phyloP scores from a whole-genome alignment of 352 stramenopile genomes.

The Blastocystis sp. region DNA sequence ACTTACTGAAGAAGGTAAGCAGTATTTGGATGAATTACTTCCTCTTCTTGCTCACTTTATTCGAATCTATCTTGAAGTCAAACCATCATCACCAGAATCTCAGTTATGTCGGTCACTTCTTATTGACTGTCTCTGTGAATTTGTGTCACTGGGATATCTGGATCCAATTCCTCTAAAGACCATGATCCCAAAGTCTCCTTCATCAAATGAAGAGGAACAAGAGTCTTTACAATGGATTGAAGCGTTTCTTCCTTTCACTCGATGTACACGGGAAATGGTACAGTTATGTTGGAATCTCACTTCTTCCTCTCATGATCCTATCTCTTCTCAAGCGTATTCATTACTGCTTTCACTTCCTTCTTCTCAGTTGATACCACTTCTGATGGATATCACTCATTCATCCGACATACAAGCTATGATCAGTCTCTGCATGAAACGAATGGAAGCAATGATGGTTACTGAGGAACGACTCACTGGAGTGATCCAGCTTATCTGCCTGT shows the following conservation, averaged over 20 bases:
- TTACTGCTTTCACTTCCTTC: too few relatives aligned
- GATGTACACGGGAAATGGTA: not conserved
- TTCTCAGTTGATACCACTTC: too few relatives aligned
- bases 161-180: not conserved
- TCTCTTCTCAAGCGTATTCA: too few relatives aligned
- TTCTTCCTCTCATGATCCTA: not conserved
- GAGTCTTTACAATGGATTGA: not conserved
- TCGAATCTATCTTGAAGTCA: not conserved
- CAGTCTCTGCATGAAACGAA: too few relatives aligned
- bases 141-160: not conserved
- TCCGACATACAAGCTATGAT: too few relatives aligned
- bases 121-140: not conserved
- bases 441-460: too few relatives aligned
- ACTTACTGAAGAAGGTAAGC: not conserved
- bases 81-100: not conserved
- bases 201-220: not conserved
- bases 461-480: too few relatives aligned
- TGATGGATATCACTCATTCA: too few relatives aligned
- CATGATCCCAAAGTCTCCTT: not conserved
- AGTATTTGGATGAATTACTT: not conserved
- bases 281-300: not conserved
- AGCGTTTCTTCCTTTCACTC: not conserved
- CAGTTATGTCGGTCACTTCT: not conserved
- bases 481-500: too few relatives aligned
- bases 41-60: conserved; percentile 15